phyloP scores from a whole-genome alignment of 2,329 filamentous ascomycete species.

The Emericellopsis atlantica region DNA sequence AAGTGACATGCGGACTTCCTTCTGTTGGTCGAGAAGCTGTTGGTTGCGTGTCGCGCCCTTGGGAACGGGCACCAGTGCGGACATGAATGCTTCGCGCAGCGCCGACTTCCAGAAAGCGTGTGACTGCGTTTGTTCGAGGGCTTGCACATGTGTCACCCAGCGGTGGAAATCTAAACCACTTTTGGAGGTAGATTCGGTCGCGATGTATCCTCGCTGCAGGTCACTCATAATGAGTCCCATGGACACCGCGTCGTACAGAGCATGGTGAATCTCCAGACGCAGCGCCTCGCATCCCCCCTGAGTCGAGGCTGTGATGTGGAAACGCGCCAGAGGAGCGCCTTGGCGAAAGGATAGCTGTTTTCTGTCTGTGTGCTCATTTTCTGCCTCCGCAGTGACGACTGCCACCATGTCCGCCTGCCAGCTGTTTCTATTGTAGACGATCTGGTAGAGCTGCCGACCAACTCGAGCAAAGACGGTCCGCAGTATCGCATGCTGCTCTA shows the following conservation, averaged over 20 bases:
- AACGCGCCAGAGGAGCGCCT: background rate
- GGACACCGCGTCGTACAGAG: background rate
- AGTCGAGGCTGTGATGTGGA: background rate
- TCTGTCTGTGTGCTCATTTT: background rate
- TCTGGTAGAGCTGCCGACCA: background rate
- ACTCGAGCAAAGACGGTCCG: background rate
- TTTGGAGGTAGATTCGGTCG: background rate
- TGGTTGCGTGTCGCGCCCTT: background rate
- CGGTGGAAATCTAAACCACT: background rate
- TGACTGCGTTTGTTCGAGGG: background rate
- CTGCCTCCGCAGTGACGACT: background rate
- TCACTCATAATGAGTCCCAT: background rate
- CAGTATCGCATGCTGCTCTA: background rate
- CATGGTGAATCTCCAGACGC: background rate
- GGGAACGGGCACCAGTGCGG: background rate
- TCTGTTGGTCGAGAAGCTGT: background rate
- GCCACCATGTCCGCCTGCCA: background rate
- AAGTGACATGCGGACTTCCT: background rate
- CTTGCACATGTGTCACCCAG: background rate
- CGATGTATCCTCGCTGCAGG: background rate
- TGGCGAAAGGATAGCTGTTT: background rate
- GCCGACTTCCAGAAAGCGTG: background rate
- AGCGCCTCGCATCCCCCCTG: background rate
- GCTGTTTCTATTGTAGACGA: background rate
- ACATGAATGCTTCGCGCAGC: background rate